Base-by-base conservation (phyloP, 2,329 filamentous ascomycete genomes). In the Neurospora sp. region DNA sequence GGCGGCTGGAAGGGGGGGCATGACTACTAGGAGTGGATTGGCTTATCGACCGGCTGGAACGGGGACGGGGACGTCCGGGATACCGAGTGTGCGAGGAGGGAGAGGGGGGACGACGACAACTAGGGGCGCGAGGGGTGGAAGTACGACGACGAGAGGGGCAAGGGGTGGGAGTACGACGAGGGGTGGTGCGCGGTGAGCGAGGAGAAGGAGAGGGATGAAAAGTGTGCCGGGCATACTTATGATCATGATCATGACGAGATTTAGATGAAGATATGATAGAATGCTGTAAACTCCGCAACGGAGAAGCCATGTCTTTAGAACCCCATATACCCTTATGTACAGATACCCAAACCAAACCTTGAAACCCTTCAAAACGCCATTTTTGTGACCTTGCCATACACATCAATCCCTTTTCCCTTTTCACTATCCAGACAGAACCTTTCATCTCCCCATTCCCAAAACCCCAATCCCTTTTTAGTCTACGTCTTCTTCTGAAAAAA, bases 401-500 rank as follows among this genome's bases (percentile, higher is more conserved):
- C 15, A 7, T 28, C 19, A 52, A 15, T 6, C 2, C 19, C 4
- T 46, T 46, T 46, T 13, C 10, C 43, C 40, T n/a, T 23, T 33
- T 46, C 3, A n/a, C 0, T 13, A 23, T 10, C 9, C n/a, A 42
- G 3, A 17, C 3, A 46, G 8, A 46, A 19, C 42, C 42, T 19
- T 19, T 43, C 17, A 17, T 17, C 33, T 6, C 33, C 33, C 28
- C 28, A 28, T 28, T 28, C 28, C 28, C 28, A 28, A 28, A 28
- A 33, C 33, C 33, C 33, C 33, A 33, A 33, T 33, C 33, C 33
- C 33, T 6, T 28, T 28, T 28, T 3, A 28, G 28, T 28, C 28
- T 28, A 72, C 66, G 66, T 52, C 73, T 86, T 87, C 81, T 95
- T 96, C 71, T 89, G 89, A 80, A 99, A 99, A 81, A 99, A 99